Evolutionary conservation across 1,284 basidiomycete species (phyloP).

Genomic region (Inonotus obliquus): DNA sequence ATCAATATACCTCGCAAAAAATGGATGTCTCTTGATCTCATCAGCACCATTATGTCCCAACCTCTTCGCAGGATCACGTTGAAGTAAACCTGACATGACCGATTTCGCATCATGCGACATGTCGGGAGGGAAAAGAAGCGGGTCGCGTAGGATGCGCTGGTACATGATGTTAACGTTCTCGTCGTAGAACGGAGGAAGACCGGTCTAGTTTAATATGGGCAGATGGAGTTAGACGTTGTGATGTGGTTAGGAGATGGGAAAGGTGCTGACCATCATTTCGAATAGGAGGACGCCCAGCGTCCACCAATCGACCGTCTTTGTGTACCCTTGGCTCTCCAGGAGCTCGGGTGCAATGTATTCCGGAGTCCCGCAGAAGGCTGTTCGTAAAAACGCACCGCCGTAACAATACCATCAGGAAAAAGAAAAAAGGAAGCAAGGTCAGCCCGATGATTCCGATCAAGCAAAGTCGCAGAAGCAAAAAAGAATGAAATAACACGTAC

Average conservation of each 20-base stretch:
- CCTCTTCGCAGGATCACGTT: conserved; percentile 82
- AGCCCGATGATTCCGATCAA: neutral
- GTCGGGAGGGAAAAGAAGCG: conserved; percentile 89
- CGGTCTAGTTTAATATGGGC: conserved; percentile 53
- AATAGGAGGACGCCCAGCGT: conserved; percentile 96
- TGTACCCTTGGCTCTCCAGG: conserved; percentile 95
- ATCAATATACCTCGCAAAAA: conserved; percentile 94
- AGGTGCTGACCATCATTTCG: conserved; percentile 86
- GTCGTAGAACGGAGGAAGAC: conserved; percentile 97
- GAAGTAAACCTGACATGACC: conserved; percentile 84
- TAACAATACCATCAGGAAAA: neutral
- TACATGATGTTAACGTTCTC: conserved; percentile 99
- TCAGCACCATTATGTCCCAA: conserved; percentile 92
- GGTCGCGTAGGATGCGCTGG: conserved; percentile 93
- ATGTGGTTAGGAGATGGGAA: neutral
- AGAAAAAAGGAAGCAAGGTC: conserved; percentile 11
- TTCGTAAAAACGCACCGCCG: neutral
- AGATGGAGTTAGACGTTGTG: neutral
- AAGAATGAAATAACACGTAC: conserved; percentile 39
- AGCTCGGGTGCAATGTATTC: conserved; percentile 98
- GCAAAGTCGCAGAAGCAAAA: neutral
- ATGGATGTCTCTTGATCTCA: conserved; percentile 94
- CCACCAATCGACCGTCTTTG: conserved; percentile 99
- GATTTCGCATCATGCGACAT: conserved; percentile 86
- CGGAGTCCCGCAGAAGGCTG: conserved; percentile 98